Percentiles rank a stretch among this genome's conserved stretches.
Evolutionary conservation across 2,329 filamentous ascomycete genomes (phyloP).

Genomic region (Neofusicoccum parvum): DNA sequence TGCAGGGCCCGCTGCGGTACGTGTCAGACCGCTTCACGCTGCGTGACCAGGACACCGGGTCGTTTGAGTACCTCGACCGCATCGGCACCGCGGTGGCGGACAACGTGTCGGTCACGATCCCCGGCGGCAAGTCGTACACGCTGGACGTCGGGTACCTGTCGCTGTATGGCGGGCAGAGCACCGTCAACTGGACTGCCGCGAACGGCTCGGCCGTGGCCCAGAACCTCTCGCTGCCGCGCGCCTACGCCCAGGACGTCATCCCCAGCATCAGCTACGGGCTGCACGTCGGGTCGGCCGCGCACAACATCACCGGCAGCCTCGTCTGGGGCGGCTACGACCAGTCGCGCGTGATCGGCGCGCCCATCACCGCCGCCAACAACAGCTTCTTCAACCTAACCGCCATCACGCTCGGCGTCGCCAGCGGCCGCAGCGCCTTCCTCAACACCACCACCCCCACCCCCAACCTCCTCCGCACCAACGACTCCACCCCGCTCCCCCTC

Average conservation of each 20-base stretch:
- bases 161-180: background rate
- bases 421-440: conserved; percentile 40
- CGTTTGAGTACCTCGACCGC: background rate
- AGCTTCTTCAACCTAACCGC: conserved; percentile 36
- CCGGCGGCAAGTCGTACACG: background rate
- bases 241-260: conserved; percentile 16
- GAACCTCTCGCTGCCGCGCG: background rate
- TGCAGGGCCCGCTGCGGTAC: too few relatives aligned
- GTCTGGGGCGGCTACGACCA: conserved; percentile 40
- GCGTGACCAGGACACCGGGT: too few relatives aligned
- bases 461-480: background rate
- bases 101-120: background rate
- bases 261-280: conserved; percentile 35
- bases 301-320: conserved; percentile 32
- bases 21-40: too few relatives aligned
- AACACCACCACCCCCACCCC: conserved; percentile 7
- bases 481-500: background rate
- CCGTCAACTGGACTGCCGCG: background rate
- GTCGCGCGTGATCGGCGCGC: conserved; percentile 30
- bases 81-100: background rate
- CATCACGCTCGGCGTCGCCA: conserved; percentile 45
- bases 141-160: background rate
- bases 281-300: conserved; percentile 37
- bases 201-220: background rate
- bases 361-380: conserved; percentile 26